A percentile compares a stretch with the other conserved stretches of the same genome.
Evolutionary conservation across 495 filamentous ascomycete genomes (phyloP).

Genomic region (Xylaria castorea): DNA sequence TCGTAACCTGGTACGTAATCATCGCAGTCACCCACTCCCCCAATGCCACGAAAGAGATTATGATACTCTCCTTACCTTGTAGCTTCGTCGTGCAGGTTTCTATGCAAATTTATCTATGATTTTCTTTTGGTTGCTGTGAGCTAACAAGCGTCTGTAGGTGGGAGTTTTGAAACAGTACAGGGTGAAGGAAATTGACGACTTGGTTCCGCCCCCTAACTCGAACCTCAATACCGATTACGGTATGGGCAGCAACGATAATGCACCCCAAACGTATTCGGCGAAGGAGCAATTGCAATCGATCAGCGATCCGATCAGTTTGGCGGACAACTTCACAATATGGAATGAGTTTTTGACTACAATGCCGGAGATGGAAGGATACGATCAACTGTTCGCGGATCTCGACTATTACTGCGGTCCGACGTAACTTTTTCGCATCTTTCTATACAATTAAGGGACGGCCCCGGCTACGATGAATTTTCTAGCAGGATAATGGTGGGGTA

Average conservation of each 20-base stretch:
- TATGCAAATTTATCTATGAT: not conserved
- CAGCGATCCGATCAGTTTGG: not conserved
- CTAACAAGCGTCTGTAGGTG: constrained; percentile 10
- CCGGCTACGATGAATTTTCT: not conserved
- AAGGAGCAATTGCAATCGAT: not conserved
- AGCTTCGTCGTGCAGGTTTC: not conserved
- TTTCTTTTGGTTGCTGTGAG: not conserved
- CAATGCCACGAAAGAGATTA: not conserved
- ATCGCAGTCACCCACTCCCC: not conserved
- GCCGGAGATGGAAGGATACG: constrained; percentile 21
- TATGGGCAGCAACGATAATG: not conserved
- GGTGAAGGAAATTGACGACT: constrained; percentile 11
- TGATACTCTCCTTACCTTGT: not conserved
- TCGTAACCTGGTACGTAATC: constrained; percentile 14
- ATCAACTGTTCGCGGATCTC: constrained; percentile 25
- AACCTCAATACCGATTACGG: not conserved
- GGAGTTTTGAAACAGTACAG: constrained; percentile 22
- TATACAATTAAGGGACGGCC: not conserved
- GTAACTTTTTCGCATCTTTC: not conserved
- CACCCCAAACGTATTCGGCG: not conserved
- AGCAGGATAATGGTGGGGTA: not conserved
- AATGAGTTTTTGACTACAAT: constrained; percentile 20
- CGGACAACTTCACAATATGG: constrained; percentile 24
- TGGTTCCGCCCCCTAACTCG: constrained; percentile 1
- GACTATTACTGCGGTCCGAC: constrained; percentile 28